phyloP scores from a whole-genome alignment of 2,329 filamentous ascomycete species.

The Plectosphaerella cucumerina region DNA sequence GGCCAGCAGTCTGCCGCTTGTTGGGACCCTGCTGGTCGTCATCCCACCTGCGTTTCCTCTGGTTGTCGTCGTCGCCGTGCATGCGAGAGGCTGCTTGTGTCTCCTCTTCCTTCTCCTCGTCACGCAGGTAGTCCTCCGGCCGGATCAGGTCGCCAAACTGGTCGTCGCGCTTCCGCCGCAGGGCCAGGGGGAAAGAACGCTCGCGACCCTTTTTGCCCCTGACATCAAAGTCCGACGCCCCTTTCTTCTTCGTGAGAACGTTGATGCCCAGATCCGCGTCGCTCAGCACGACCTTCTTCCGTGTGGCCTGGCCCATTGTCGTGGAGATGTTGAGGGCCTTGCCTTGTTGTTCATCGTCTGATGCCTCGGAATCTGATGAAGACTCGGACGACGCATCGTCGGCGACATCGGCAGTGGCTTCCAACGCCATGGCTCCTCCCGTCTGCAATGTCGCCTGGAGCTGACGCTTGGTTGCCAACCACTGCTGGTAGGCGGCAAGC shows the following conservation, averaged over 20 bases:
- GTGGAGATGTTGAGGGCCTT: constrained; percentile 86
- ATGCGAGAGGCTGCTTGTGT: constrained; percentile 52
- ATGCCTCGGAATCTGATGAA: constrained; percentile 82
- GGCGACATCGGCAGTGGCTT: constrained; percentile 67
- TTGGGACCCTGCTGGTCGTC: constrained; percentile 47
- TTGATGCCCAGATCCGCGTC: constrained; percentile 93
- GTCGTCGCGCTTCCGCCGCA: constrained; percentile 74
- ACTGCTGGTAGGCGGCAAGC: constrained; percentile 81
- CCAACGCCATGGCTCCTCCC: constrained; percentile 62
- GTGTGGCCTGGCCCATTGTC: constrained; percentile 75
- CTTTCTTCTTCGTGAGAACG: constrained; percentile 81
- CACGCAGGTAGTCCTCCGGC: constrained; percentile 88
- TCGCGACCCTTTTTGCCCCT: constrained; percentile 88
- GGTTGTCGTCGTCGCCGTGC: constrained; percentile 51
- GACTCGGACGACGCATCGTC: constrained; percentile 85
- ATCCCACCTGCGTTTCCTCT: constrained; percentile 92
- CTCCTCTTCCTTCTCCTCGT: constrained; percentile 82
- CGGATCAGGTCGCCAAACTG: constrained; percentile 94
- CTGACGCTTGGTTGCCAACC: constrained; percentile 82
- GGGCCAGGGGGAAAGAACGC: constrained; percentile 83
- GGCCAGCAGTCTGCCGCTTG: constrained; percentile 55
- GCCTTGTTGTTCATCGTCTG: constrained; percentile 85
- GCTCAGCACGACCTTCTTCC: constrained; percentile 80
- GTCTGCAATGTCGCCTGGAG: constrained; percentile 76
- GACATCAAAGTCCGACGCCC: constrained; percentile 90